Evolutionary conservation across 2,329 filamentous ascomycete genomes (phyloP), one percentile per base, ranked within the genome.

Genomic region (Paecilomyces niveus): DNA sequence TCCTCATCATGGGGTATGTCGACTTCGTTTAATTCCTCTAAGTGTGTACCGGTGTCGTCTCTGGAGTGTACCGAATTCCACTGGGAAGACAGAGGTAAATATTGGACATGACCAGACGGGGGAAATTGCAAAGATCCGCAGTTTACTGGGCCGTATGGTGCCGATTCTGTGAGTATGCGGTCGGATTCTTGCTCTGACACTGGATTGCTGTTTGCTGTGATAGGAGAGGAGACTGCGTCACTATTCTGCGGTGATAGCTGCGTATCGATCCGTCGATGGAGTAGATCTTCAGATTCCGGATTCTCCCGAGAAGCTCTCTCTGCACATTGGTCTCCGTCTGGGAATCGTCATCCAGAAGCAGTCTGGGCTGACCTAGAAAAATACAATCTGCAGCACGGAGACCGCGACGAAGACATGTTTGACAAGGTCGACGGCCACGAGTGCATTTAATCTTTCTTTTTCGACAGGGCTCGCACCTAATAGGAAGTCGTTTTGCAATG

Each of bases 401-500:
- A 7, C 74, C 73, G 24, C 74, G 70, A 15, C 71, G 68, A 9
- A 74, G 66, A 63, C 74, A 76, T 3, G 73, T 75, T 49, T 75
- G 68, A 52, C 74, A 76, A 22, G 74, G 73, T 13, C 68, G 66
- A n/a, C 67, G 67, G 60, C 74, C 72, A 24, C 74, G 74, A 24
- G 72, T 69, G 59, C 74, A 76, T 26, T 70, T 67, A 50, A 76
- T 76, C 57, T 76, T 76, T 53, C 74, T 65, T 10, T 67, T 69
- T 53, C 74, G 70, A 60, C 74, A 76, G 39, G 74, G 73, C 59
- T 76, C 73, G 50, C 74, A 76, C 57, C 70, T 75, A 49, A 76
- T 70, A 10, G 74, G 74, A 24, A 75, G 65, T 9, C 73, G 69
- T 58, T 72, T 74, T 51, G 70, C 69, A 7, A 65, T 59, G 22